phyloP scores from a whole-genome alignment of 2,329 filamentous ascomycete species.

The Chaetothyriales sp. region DNA sequence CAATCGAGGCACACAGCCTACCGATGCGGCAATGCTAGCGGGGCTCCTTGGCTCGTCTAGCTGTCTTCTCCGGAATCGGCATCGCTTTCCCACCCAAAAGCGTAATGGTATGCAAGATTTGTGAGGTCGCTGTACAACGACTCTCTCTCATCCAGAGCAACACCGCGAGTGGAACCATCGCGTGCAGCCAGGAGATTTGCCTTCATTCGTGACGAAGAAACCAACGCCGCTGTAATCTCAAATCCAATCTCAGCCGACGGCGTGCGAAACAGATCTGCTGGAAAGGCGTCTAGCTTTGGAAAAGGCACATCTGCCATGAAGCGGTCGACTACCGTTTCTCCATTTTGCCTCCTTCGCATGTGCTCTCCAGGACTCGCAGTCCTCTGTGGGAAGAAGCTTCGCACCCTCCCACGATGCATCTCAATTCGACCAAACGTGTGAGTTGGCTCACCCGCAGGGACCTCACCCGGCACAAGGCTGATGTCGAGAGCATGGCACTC shows the following conservation, averaged over 20 bases:
- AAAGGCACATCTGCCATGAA: slow-evolving; percentile 32
- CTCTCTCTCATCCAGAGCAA: slow-evolving; percentile 69
- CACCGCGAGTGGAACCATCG: slow-evolving; percentile 45
- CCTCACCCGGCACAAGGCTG: slow-evolving; percentile 8
- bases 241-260: slow-evolving; percentile 34
- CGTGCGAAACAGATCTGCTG: slow-evolving; percentile 50
- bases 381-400: slow-evolving; percentile 2
- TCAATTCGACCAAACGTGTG: slow-evolving; percentile 15
- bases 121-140: slow-evolving; percentile 66
- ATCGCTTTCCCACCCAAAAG: slow-evolving; percentile 26
- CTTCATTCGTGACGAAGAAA: slow-evolving; percentile 62
- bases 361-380: slow-evolving; percentile 11
- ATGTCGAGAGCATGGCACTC: slow-evolving; percentile 1
- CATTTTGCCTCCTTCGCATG: slow-evolving; percentile 11
- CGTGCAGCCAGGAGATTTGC: slow-evolving; percentile 54
- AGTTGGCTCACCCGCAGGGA: slow-evolving; percentile 13
- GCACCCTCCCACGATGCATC: slow-evolving; percentile 6
- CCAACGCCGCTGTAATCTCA: slow-evolving; percentile 23
- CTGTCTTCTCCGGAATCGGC: slow-evolving; percentile 32
- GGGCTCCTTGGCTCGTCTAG: neutral
- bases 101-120: slow-evolving; percentile 74
- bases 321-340: slow-evolving; percentile 13
- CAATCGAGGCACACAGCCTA: too few relatives aligned
- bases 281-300: slow-evolving; percentile 73
- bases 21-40: neutral